These are phyloP conservation scores for Ramalina intermedia DNA, from an alignment of 495 filamentous ascomycete genomes.

Conservation along the genomic window DNA sequence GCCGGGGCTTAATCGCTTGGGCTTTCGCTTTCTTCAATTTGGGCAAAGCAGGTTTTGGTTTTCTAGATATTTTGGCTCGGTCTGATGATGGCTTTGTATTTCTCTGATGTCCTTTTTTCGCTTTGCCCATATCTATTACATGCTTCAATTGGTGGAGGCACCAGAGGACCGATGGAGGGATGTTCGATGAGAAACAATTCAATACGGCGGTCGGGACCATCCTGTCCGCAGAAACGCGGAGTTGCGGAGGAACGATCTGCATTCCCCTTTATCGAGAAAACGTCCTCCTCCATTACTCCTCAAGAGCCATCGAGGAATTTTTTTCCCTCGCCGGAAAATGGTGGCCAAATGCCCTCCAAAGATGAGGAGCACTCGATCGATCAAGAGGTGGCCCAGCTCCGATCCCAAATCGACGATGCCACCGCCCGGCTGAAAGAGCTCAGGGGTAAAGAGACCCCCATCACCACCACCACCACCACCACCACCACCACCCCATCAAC, in stretches of 20 bases:
- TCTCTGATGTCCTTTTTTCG: not conserved
- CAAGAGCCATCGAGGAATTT: no score
- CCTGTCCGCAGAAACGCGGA: no score
- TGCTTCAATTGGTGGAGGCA: no score
- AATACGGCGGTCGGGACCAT: no score
- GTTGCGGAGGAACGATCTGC: no score
- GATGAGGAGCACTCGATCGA: slow-evolving; percentile 21
- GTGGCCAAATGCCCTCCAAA: slow-evolving; percentile 6
- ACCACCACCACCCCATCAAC: slow-evolving; percentile 2
- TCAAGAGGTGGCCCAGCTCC: slow-evolving; percentile 40
- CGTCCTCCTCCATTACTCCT: no score
- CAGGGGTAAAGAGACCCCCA: not conserved
- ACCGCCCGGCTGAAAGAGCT: slow-evolving; percentile 2
- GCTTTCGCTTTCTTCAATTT: no score
- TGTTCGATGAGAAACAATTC: no score
- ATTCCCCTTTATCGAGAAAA: no score
- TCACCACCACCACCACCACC: slow-evolving; percentile 4
- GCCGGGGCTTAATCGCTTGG: no score
- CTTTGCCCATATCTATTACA: slow-evolving; percentile 9
- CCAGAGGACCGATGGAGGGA: no score
- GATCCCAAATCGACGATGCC: slow-evolving; percentile 30
- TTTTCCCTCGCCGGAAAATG: not conserved
- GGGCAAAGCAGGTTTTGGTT: not conserved
- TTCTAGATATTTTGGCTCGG: not conserved
- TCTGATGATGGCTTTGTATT: no score